Conservation (phyloP, 176 grass and related monocot genomes). For the Paspalum vaginatum region DNA sequence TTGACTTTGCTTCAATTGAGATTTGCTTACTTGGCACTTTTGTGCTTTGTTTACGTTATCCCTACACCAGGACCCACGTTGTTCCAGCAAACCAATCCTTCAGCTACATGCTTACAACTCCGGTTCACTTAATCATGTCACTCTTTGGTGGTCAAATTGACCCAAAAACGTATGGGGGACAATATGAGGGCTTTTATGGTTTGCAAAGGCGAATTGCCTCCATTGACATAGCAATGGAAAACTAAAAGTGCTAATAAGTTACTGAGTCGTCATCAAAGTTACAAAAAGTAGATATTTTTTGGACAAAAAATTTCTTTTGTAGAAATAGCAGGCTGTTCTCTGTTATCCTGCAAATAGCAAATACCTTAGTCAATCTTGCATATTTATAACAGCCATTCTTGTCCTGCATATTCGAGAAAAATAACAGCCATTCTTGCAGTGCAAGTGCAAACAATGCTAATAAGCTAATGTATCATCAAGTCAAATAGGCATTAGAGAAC, state of each 20-base stretch:
- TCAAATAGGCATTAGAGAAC: constrained; percentile 23
- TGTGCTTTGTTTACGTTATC: too few species aligned
- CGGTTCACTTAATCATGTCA: background rate
- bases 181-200: background rate
- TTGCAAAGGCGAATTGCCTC: background rate
- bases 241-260: background rate
- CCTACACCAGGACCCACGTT: too few species aligned
- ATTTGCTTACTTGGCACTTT: too few species aligned
- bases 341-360: background rate
- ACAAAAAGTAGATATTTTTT: background rate
- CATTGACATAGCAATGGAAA: background rate
- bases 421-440: background rate
- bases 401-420: background rate
- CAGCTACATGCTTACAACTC: too few species aligned
- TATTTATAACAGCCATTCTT: background rate
- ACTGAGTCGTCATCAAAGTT: background rate
- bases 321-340: background rate
- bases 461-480: background rate
- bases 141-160: background rate
- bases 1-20: too few species aligned
- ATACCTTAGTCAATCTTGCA: constrained; percentile 10
- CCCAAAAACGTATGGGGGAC: background rate
- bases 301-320: background rate
- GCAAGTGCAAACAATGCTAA: background rate
- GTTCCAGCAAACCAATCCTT: too few species aligned